phyloP scores from a whole-genome alignment of 2,329 filamentous ascomycete species.

The Cladophialophora chaetospira region DNA sequence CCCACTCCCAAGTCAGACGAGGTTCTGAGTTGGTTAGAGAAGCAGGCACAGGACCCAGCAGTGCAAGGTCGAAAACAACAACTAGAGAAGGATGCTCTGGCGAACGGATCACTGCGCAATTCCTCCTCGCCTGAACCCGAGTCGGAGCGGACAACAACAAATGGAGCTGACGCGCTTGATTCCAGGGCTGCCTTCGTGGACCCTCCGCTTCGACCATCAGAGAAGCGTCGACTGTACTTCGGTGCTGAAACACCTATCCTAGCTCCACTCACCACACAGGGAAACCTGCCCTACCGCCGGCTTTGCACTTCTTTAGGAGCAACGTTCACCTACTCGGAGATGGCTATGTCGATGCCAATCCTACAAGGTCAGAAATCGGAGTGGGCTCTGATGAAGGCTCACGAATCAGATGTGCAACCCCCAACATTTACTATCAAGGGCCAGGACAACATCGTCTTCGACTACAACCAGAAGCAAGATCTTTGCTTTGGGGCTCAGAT shows the following conservation, averaged over 20 bases:
- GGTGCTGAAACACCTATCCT: constrained; percentile 88
- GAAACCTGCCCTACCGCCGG: constrained; percentile 90
- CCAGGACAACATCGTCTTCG: constrained; percentile 61
- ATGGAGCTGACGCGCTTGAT: constrained; percentile 60
- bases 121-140: constrained; percentile 35
- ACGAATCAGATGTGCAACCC: constrained; percentile 75
- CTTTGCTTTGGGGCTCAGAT: constrained; percentile 91
- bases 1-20: constrained; percentile 72
- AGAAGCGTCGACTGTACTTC: constrained; percentile 93
- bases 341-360: constrained; percentile 90
- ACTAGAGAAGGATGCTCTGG: constrained; percentile 41
- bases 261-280: constrained; percentile 94
- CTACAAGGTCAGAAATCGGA: constrained; percentile 88
- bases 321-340: constrained; percentile 94
- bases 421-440: constrained; percentile 63
- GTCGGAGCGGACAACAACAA: constrained; percentile 42
- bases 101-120: constrained; percentile 25
- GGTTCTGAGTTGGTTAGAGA: constrained; percentile 76
- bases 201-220: constrained; percentile 82
- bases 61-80: constrained; percentile 48
- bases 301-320: constrained; percentile 87
- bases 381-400: constrained; percentile 93
- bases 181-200: constrained; percentile 80
- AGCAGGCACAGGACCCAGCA: constrained; percentile 50
- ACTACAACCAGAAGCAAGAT: constrained; percentile 81